phyloP scores from a whole-genome alignment of 1,284 basidiomycete species.

The Malassezia psittaci region DNA sequence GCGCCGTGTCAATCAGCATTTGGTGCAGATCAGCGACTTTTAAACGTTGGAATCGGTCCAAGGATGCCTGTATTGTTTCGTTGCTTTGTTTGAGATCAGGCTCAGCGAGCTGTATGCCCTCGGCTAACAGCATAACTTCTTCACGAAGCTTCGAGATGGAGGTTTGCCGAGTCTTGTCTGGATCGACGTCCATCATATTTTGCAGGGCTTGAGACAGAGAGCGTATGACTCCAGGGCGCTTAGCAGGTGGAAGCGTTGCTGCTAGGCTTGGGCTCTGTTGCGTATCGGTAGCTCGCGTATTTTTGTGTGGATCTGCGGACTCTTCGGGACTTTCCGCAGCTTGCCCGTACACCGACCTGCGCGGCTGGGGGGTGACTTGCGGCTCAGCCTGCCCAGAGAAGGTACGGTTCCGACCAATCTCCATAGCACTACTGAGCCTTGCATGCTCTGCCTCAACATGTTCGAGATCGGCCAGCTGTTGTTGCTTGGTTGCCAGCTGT shows the following conservation, averaged over 20 bases:
- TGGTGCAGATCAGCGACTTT: constrained; percentile 91
- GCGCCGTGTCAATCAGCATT: constrained; percentile 80
- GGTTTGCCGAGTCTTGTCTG: constrained; percentile 83
- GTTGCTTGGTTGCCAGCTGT: constrained; percentile 71
- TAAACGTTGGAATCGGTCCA: constrained; percentile 95
- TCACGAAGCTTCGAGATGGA: constrained; percentile 88
- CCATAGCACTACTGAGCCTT: constrained; percentile 75
- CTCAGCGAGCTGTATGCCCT: constrained; percentile 32
- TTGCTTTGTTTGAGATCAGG: constrained; percentile 79
- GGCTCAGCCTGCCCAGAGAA: constrained; percentile 10
- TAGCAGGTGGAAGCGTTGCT: constrained; percentile 6
- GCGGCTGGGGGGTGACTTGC: background rate
- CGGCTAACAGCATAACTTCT: constrained; percentile 57
- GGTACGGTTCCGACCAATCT: constrained; percentile 34
- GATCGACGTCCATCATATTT: constrained; percentile 97
- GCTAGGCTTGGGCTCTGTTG: background rate
- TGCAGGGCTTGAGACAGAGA: constrained; percentile 89
- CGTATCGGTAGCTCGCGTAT: background rate
- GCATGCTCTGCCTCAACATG: constrained; percentile 81
- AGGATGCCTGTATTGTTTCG: constrained; percentile 88
- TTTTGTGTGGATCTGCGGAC: constrained; percentile 5
- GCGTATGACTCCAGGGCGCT: constrained; percentile 62
- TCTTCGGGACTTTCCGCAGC: constrained; percentile 23
- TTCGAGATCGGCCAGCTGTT: constrained; percentile 79
- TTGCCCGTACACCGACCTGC: constrained; percentile 19